These are phyloP conservation scores for Davidsoniella eucalypti DNA, from an alignment of 2,329 filamentous ascomycete genomes.

Conservation along the genomic window DNA sequence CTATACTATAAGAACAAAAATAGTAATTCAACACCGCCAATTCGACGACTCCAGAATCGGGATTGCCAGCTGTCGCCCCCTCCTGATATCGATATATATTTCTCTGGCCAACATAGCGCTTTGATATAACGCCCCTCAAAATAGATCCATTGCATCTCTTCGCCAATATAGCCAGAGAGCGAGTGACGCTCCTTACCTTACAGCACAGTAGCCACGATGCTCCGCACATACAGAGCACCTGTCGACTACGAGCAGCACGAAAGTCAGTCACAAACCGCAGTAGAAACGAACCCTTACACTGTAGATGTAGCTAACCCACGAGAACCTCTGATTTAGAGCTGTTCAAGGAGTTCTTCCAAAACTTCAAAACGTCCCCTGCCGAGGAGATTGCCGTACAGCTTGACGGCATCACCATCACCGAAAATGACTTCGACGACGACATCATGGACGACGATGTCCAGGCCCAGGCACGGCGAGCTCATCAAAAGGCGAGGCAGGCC, in stretches of 20 bases:
- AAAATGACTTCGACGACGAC: constrained; percentile 57
- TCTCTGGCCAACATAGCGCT: no score
- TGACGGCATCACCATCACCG: constrained; percentile 70
- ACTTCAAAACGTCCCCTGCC: constrained; percentile 68
- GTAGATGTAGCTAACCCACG: constrained; percentile 17
- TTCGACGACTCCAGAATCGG: no score
- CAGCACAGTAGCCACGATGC: constrained; percentile 2
- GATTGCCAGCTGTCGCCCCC: no score
- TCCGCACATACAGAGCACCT: constrained; percentile 19
- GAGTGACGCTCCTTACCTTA: no score
- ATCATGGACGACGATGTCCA: constrained; percentile 75
- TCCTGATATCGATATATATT: no score
- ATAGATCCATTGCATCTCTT: no score
- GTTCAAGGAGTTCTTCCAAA: constrained; percentile 74
- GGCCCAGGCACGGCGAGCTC: constrained; percentile 27
- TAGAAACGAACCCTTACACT: neutral
- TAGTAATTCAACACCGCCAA: no score
- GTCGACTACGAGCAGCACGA: constrained; percentile 84
- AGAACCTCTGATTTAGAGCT: constrained; percentile 35
- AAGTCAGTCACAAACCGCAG: constrained; percentile 33
- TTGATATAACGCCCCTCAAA: no score
- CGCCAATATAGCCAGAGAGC: no score
- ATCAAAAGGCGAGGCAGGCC: constrained; percentile 31
- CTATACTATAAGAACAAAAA: no score
- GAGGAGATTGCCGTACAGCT: constrained; percentile 65